Percentiles rank a stretch among this genome's conserved stretches.
Conservation (phyloP, 345 rosid species). For the thale cress (Arabidopsis thaliana) region TAIR10.1 NC_003076.8:26515501-26516000, state of each 20-base stretch:
- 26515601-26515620: not conserved
- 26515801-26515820: not conserved
- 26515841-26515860: not conserved
- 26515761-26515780: not conserved
- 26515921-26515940: not conserved
- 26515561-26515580: not conserved
- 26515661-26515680: constrained; percentile 15
- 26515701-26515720: constrained; percentile 7
- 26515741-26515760: not conserved
- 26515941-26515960: constrained; percentile 2
- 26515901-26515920: not conserved
- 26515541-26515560: not conserved
- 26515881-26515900: not conserved
- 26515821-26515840: not conserved
- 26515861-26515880: not conserved
- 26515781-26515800: not conserved
- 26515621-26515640: not conserved
- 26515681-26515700: not conserved
- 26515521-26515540: constrained; percentile 36
- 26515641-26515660: constrained; percentile 13
- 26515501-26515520: constrained; percentile 90
- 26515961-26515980: constrained; percentile 9
- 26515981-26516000: constrained; percentile 23
- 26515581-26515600: not conserved
- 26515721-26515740: not conserved